Conservation (phyloP, 768 basidiomycete species). For the Pulveroboletus sp. region DNA sequence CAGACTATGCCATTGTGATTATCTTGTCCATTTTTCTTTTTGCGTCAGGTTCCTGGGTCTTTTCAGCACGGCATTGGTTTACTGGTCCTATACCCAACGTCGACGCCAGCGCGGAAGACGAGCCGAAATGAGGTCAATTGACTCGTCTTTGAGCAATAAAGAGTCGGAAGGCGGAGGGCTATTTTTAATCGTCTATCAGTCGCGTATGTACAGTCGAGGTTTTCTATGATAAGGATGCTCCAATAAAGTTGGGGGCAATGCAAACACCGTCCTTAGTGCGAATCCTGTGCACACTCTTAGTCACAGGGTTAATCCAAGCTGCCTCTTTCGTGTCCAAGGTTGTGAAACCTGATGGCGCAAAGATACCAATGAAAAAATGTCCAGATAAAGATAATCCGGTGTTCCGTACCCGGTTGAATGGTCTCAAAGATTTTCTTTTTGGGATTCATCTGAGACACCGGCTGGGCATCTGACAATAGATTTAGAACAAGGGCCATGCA, state of each 20-base stretch:
- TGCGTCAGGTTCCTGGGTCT: conserved; percentile 30
- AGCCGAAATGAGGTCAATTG: neutral
- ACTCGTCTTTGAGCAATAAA: neutral
- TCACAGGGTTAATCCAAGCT: conserved; percentile 87
- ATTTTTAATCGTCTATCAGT: neutral
- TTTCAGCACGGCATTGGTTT: conserved; percentile 36
- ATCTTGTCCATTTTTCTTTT: conserved; percentile 30
- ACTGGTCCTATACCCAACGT: conserved; percentile 34
- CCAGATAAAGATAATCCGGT: neutral
- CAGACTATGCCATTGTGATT: conserved; percentile 29
- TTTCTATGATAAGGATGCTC: conserved; percentile 85
- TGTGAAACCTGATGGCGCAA: conserved; percentile 60
- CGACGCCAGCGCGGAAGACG: neutral
- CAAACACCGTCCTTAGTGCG: conserved; percentile 85
- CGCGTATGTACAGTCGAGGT: conserved; percentile 10
- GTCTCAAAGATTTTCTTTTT: conserved; percentile 99
- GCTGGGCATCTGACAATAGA: conserved; percentile 47
- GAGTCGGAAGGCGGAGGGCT: neutral
- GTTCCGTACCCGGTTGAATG: conserved; percentile 74
- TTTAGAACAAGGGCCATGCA: neutral
- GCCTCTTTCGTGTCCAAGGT: conserved; percentile 79
- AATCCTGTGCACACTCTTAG: conserved; percentile 78
- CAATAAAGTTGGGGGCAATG: conserved; percentile 74
- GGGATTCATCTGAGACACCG: conserved; percentile 87
- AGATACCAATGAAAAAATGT: conserved; percentile 3